phyloP scores from a whole-genome alignment of 352 stramenopile species.

The Phytophthora megakarya region DNA sequence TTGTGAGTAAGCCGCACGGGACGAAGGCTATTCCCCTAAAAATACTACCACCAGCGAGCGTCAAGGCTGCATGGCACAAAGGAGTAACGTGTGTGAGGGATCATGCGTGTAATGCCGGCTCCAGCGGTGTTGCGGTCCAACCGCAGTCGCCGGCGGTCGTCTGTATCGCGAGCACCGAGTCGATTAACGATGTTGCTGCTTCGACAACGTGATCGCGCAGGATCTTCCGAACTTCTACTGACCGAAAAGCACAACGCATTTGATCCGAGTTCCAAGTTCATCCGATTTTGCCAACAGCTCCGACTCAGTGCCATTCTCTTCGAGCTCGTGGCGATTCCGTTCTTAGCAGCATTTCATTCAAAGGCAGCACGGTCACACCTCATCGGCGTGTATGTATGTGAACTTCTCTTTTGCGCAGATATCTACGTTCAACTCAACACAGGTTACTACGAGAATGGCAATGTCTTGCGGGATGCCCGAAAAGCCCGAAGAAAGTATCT shows the following conservation, averaged over 20 bases:
- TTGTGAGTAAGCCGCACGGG: too few species aligned
- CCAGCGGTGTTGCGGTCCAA: slow-evolving; percentile 10
- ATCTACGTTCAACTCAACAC: slow-evolving; percentile 78
- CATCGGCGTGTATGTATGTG: slow-evolving; percentile 53
- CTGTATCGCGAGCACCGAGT: slow-evolving; percentile 16
- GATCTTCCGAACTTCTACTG: slow-evolving; percentile 54
- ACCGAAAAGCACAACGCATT: slow-evolving; percentile 61
- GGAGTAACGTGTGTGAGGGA: slow-evolving; percentile 8
- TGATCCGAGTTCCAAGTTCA: slow-evolving; percentile 59
- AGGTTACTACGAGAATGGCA: slow-evolving; percentile 74
- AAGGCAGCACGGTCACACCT: slow-evolving; percentile 30
- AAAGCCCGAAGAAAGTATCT: slow-evolving; percentile 73
- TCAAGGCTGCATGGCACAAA: neutral
- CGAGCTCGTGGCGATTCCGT: slow-evolving; percentile 53
- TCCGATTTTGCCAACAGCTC: slow-evolving; percentile 58
- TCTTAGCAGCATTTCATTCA: slow-evolving; percentile 45
- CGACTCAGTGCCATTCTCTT: slow-evolving; percentile 59
- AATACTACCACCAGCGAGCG: slow-evolving; percentile 11
- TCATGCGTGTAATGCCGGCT: slow-evolving; percentile 30
- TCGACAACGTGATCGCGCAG: slow-evolving; percentile 41
- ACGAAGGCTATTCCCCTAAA: slow-evolving; percentile 14
- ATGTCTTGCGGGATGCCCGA: slow-evolving; percentile 60
- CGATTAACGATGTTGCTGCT: slow-evolving; percentile 28
- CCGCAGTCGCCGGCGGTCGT: slow-evolving; percentile 34
- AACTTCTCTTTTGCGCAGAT: slow-evolving; percentile 63